phyloP scores from a whole-genome alignment of 148 eudicot genomes.

The Silene uniflora region DNA sequence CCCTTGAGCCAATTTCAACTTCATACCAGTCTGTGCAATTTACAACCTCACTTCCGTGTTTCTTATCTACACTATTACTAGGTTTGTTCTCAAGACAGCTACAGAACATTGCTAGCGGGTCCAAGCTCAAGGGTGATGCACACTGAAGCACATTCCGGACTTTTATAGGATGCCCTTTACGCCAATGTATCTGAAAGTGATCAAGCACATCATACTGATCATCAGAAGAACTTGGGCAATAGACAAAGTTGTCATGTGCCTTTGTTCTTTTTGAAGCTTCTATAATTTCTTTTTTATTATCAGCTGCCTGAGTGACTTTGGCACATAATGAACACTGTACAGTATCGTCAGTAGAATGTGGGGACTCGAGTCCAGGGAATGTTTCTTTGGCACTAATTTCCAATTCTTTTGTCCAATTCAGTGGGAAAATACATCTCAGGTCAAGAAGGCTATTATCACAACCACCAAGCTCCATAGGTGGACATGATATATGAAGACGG shows the following conservation, averaged over 20 bases:
- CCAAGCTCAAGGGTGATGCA: conserved; percentile 50
- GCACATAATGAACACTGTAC: conserved; percentile 46
- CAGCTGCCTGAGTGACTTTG: conserved; percentile 23
- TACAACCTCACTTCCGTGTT: conserved; percentile 32
- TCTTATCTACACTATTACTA: conserved; percentile 34
- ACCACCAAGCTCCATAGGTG: conserved; percentile 63
- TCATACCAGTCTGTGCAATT: conserved; percentile 69
- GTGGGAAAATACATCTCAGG: conserved; percentile 59
- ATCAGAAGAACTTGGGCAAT: conserved; percentile 47
- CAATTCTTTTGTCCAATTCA: conserved; percentile 59
- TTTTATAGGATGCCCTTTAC: conserved; percentile 76
- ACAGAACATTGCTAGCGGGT: conserved; percentile 66
- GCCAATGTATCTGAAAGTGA: conserved; percentile 90
- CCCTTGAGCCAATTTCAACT: conserved; percentile 57
- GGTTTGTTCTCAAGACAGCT: conserved; percentile 53
- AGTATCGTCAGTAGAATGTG: conserved; percentile 36
- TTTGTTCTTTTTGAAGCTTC: conserved; percentile 49
- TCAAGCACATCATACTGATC: conserved; percentile 41
- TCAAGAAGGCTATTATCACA: conserved; percentile 65
- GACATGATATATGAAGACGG: conserved; percentile 54
- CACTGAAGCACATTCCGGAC: conserved; percentile 50
- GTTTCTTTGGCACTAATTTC: conserved; percentile 57
- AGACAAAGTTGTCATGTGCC: conserved; percentile 55
- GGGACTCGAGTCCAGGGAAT: conserved; percentile 35
- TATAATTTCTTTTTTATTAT: conserved; percentile 29